Base-by-base conservation (phyloP, 2,329 filamentous ascomycete genomes). In the Talaromyces amestolkiae region DNA sequence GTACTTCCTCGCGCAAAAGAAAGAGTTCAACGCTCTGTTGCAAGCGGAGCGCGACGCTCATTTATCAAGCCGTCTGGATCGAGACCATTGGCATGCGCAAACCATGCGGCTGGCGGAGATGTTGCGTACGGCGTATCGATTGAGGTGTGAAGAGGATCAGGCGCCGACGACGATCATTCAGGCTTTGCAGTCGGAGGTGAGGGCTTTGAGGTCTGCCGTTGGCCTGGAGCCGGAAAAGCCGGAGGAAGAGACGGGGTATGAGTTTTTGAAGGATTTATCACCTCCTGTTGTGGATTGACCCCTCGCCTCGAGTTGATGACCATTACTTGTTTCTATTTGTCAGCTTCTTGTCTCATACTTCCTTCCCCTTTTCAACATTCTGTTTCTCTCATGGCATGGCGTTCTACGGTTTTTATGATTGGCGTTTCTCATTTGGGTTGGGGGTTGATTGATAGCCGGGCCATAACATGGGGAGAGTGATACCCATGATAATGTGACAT, bases 1-100 rank as follows among this genome's bases (percentile, higher is more conserved):
- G 72, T 76, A 81, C 58, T 82, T 78, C 66, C 75, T 82, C 7
- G 72, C 77, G 5, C 80, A 82, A 68, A 80, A 80, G 67, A 76
- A 75, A 49, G 80, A 82, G 68, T 84, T 83, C 72, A 83, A 83
- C 69, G 77, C 81, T 53, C 76, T 84, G 4, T 75, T 84, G 15
- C 81, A 83, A 67, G 78, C 78, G 10, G 82, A 84, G 69, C 82
- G 82, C 49, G 81, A 83, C 67, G 77, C 80, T 5, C 81, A 83
- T 65, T 70, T 83, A 24, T 73, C 80, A 53, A 80, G 80, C 67
- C 79, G 82, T n/a, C 71, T 83, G 10, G 81, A 83, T 65, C 78
- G 80, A 8, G 81, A 83, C 66, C 76, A 83, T 67, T 83, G 80
- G 81, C 80, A 83, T 65, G 74, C 78, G 7, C 78, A 82, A 70